A percentile compares a stretch with the other conserved stretches of the same genome.
These are phyloP conservation scores for Neoscytalidium dimidiatum DNA, from an alignment of 2,329 filamentous ascomycete genomes.

Conservation along the genomic window DNA sequence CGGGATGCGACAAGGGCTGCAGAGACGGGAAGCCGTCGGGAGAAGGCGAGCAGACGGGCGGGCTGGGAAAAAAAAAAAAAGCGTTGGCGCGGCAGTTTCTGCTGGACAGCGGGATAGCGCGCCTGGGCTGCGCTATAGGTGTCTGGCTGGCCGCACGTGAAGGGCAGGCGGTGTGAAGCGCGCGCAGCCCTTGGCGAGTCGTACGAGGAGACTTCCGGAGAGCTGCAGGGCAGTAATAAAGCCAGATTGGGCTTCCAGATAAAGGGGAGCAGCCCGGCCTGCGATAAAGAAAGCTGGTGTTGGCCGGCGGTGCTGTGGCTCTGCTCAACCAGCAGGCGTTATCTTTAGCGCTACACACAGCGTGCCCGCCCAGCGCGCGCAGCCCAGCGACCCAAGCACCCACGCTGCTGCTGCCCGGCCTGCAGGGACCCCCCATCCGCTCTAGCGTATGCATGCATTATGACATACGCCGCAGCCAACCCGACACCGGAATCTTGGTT, in stretches of 20 bases:
- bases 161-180: slow-evolving; percentile 1
- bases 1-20: background rate
- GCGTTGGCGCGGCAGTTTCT: background rate
- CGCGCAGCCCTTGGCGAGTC: background rate
- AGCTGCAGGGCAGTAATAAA: background rate
- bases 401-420: background rate
- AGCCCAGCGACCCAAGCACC: background rate
- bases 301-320: background rate
- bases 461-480: background rate
- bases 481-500: background rate
- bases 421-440: slow-evolving; percentile 1
- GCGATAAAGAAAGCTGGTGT: slow-evolving; percentile 8
- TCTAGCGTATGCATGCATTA: slow-evolving; percentile 1
- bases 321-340: background rate
- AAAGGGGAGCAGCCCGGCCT: background rate
- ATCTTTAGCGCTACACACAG: slow-evolving; percentile 10
- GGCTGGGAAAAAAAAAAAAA: background rate
- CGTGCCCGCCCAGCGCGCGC: background rate
- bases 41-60: background rate
- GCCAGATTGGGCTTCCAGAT: background rate
- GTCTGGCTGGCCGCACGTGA: slow-evolving; percentile 7
- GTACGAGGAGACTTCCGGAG: background rate
- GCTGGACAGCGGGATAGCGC: background rate
- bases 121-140: background rate
- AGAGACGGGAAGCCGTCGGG: background rate